Evolutionary conservation across 805 yeast species (phyloP), one percentile per base, ranked within the genome.

Genomic region (Candida hispaniensis): DNA sequence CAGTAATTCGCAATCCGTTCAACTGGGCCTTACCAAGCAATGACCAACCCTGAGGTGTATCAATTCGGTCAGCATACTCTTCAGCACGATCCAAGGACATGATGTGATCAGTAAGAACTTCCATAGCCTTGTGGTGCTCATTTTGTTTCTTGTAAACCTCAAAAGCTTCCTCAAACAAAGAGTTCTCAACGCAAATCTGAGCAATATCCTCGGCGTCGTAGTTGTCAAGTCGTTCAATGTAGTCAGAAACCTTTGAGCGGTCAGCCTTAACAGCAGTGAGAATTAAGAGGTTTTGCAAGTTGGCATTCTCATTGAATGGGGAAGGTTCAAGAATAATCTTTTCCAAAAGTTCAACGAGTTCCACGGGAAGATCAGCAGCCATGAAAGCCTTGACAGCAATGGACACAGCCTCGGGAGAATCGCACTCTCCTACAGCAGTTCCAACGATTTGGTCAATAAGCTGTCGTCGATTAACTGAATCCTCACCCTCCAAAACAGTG

Each of bases 251-350:
- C 61, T 80, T 79, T 6, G 88, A 66, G 50, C 83, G 76, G 59
- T 88, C 97, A 35, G 93, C 94, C 61, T 83, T 85, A 56, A 91
- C 81, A 22, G 98, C 96, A 45, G 99, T 91, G 54, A 91, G 70
- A 46, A 91, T 70, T 54, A 91, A 64, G 56, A 91, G 66, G 34
- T 95, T 95, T 67, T 91, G 98, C 55, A 91, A 67, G 15, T 94
- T 86, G 47, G 93, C 79, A 57, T 91, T 91, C 48, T 88, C 97
- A 49, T 75, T 83, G 66, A 91, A 91, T 47, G 96, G 93, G 49
- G 97, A 86, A 38, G 97, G 95, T 61, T 91, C 98, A 49, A 91
- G 66, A 45, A 93, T 85, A 53, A 91, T 88, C 67, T 91, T 91
- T 60, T 91, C 98, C 50, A 91, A 68, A 46, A 91, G 70, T 63